A percentile compares a stretch with the other conserved stretches of the same genome.
Conservation (phyloP, 148 eudicot species). For the Simmondsia chinensis region DNA sequence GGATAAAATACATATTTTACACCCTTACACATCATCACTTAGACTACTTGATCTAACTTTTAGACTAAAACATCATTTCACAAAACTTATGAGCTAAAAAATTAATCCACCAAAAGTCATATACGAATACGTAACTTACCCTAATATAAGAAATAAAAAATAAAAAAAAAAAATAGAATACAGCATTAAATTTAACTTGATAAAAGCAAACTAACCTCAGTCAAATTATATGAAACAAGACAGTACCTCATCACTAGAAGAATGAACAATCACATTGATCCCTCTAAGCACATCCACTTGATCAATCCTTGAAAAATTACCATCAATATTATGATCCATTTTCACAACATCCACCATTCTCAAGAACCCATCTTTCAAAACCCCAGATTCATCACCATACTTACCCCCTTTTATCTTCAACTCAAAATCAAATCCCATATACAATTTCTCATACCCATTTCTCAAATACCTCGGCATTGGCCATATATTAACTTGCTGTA, state of each 20-base stretch:
- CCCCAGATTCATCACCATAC: slow-evolving; percentile 42
- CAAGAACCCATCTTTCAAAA: slow-evolving; percentile 58
- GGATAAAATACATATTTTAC: too few relatives aligned
- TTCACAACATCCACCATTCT: slow-evolving; percentile 35
- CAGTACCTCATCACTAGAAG: slow-evolving; percentile 71
- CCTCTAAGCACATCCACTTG: slow-evolving; percentile 47
- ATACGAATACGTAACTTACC: too few relatives aligned
- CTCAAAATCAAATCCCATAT: slow-evolving; percentile 42
- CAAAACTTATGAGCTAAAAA: too few relatives aligned
- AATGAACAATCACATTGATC: slow-evolving; percentile 49
- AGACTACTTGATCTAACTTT: too few relatives aligned
- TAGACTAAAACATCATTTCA: too few relatives aligned
- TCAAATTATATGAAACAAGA: too few relatives aligned
- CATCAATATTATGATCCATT: slow-evolving; percentile 47
- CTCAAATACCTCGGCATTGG: slow-evolving; percentile 65
- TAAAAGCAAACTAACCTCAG: too few relatives aligned
- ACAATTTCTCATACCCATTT: slow-evolving; percentile 33
- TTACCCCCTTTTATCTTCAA: slow-evolving; percentile 51
- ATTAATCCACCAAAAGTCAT: too few relatives aligned
- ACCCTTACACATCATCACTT: too few relatives aligned
- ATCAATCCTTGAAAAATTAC: slow-evolving; percentile 21
- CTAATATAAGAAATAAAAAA: too few relatives aligned
- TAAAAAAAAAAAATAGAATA: neutral
- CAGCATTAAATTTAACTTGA: too few relatives aligned
- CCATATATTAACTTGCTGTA: slow-evolving; percentile 60